Conservation (phyloP, 2,329 filamentous ascomycete species). For the Dactylonectria estremocensis region DNA sequence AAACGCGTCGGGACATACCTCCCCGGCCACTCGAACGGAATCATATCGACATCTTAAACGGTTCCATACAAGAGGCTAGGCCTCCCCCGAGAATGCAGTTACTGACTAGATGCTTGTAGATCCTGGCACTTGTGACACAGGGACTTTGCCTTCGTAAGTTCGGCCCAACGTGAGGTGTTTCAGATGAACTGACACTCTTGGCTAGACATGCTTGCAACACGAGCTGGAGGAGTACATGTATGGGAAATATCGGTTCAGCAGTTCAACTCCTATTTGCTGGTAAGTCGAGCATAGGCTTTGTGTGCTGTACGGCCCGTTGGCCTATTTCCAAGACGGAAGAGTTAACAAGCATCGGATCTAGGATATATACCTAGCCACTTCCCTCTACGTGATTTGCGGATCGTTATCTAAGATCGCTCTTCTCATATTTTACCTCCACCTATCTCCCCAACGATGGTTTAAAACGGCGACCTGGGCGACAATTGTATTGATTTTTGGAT, state of each 20-base stretch:
- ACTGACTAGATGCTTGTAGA: constrained; percentile 26
- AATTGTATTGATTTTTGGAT: constrained; percentile 50
- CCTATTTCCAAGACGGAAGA: background rate
- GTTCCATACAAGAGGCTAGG: no score
- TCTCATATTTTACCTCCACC: constrained; percentile 56
- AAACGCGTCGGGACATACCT: background rate
- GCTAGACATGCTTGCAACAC: constrained; percentile 48
- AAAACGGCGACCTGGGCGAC: constrained; percentile 49
- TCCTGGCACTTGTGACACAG: constrained; percentile 37
- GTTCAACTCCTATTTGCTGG: constrained; percentile 47
- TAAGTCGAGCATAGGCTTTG: constrained; percentile 6
- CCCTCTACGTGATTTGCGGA: constrained; percentile 54
- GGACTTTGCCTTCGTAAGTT: constrained; percentile 40
- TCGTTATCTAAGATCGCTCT: constrained; percentile 57
- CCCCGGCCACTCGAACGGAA: background rate
- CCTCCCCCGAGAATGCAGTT: background rate
- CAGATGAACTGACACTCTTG: background rate
- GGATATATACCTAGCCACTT: constrained; percentile 48
- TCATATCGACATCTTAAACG: background rate
- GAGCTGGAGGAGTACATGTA: constrained; percentile 48
- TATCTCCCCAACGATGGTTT: constrained; percentile 55
- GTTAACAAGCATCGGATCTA: constrained; percentile 23
- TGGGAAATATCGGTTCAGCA: constrained; percentile 51
- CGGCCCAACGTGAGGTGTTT: background rate
- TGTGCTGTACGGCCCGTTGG: background rate